Base-by-base conservation (phyloP, 2,329 filamentous ascomycete species). In the Coniochaeta hoffmannii region DNA sequence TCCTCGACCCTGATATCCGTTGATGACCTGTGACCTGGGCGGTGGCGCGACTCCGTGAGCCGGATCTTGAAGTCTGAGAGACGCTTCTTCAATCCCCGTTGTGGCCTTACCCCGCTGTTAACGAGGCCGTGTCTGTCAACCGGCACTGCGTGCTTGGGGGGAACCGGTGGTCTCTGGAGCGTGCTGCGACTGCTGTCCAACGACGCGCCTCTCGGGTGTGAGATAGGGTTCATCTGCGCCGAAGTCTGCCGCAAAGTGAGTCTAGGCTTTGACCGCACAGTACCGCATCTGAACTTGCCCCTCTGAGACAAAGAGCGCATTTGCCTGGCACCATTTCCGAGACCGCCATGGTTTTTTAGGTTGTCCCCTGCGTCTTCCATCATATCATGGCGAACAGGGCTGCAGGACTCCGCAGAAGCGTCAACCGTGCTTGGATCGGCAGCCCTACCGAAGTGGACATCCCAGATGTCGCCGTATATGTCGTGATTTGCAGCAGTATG, bases 51-150 rank as follows among this genome's bases (percentile, higher is more conserved):
- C 12, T 64, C 63, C 12, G 56, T 56, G 12, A 66, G 55, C 4
- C 60, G 60, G 8, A 57, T 56, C 14, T 58, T 61, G 15, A 67
- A 52, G 41, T 65, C 56, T 8, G 65, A 65, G 19, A 67, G 51
- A 1, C 62, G 58, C 22, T 59, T 65, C 35, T 54, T 61, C 55
- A 66, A 53, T n/a, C 61, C 60, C 31, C 58, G 59, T 2, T 59
- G 57, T 3, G 59, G 60, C 35, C 28, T 24, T 4, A 46, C 22
- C 19, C 26, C 22, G 41, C n/a, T 15, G 24, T 28, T 6, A 19
- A 12, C 22, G 12, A 28, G 5, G 15, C 2, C 24, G 12, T 2
- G 19, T 28, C n/a, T 46, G 24, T 28, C 24, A 11, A 15, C 12
- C 26, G 19, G 41, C 12, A 46, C 15, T 8, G 22, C 5, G 6